Evolutionary conservation across 1,284 basidiomycete genomes (phyloP).

Genomic region (Pseudomicrostroma phylloplanum): DNA sequence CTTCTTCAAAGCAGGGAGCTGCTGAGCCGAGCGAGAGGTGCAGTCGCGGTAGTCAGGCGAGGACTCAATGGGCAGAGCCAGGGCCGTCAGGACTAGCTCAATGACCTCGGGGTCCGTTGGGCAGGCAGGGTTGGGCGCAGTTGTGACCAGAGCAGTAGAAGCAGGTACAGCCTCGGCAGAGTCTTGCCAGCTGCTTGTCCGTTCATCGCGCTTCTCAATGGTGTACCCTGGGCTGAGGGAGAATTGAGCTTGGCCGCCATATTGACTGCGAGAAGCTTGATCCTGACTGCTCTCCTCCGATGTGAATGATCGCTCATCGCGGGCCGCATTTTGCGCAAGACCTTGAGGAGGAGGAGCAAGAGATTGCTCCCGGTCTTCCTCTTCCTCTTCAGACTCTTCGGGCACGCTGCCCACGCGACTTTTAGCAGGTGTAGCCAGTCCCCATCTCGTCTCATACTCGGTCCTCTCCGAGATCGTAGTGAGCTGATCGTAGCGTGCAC

Average conservation of each 20-base stretch:
- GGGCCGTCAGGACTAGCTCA: slow-evolving; percentile 60
- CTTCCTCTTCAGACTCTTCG: slow-evolving; percentile 28
- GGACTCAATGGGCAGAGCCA: slow-evolving; percentile 58
- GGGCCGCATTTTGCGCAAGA: not conserved
- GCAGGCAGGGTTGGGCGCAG: slow-evolving; percentile 72
- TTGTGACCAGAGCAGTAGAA: slow-evolving; percentile 11
- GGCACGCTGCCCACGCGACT: slow-evolving; percentile 7
- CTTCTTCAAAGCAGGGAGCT: slow-evolving; percentile 61
- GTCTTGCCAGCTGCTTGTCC: not conserved
- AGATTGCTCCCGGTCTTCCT: slow-evolving; percentile 13
- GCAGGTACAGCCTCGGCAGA: slow-evolving; percentile 25
- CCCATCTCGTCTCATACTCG: slow-evolving; percentile 3
- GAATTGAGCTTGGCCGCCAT: not conserved
- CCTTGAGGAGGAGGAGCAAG: no score
- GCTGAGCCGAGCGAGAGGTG: slow-evolving; percentile 55
- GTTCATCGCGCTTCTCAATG: slow-evolving; percentile 3
- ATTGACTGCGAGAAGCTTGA: not conserved
- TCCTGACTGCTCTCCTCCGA: not conserved
- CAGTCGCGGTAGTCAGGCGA: slow-evolving; percentile 65
- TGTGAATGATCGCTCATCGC: not conserved
- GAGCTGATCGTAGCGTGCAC: not conserved
- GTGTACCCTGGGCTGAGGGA: not conserved
- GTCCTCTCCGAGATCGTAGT: slow-evolving; percentile 3
- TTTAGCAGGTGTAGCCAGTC: slow-evolving; percentile 1
- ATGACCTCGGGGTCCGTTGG: slow-evolving; percentile 70